Base-by-base conservation (phyloP, 2,329 filamentous ascomycete species). In the Ceratocystis diversiconidia region DNA sequence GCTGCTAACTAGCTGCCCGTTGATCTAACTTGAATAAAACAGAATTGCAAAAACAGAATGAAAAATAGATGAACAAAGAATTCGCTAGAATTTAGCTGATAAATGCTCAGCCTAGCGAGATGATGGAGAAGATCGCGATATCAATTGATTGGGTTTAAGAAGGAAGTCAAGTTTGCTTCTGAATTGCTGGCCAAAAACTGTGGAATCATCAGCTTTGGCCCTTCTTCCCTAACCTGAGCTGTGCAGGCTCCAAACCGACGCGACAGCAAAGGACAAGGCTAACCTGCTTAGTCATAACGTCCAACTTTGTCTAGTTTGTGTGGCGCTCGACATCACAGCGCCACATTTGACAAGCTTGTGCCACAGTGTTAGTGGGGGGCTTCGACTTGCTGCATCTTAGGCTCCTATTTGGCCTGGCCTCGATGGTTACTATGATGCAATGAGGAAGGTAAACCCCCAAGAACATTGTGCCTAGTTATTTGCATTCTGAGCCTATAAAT, bases 201-300 rank as follows among this genome's bases (percentile, higher is more conserved):
- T 59, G 28, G 52, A 12, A 59, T 59, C 52, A 25, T 55, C 22
- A 59, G 52, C 52, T 59, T 59, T 59, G 28, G 52, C 15, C 52
- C 30, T 57, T 28, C 25, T 30, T 57, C 22, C 52, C 52, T 57
- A 32, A 32, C 30, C 32, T 59, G 52, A 59, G 52, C 52, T 59
- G n/a, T 28, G 52, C 61, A 66, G 65, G 65, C 65, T 66, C 61
- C 65, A 59, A 66, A 48, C 32, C 28, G 65, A 66, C 65, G 65
- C 65, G 65, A 63, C 65, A 66, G 61, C 61, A 63, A 43, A 44
- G 48, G 25, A 41, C 65, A 66, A 66, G 65, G 61, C 61, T 63
- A 59, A 8, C 52, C 28, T 59, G 48, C 48, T 25, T 52, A 25
- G 48, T 52, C 44, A n/a, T 8, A n/a, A 12, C 6, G 25, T 17